phyloP scores from a whole-genome alignment of 1,284 basidiomycete genomes.

The Puccinia horiana region DNA sequence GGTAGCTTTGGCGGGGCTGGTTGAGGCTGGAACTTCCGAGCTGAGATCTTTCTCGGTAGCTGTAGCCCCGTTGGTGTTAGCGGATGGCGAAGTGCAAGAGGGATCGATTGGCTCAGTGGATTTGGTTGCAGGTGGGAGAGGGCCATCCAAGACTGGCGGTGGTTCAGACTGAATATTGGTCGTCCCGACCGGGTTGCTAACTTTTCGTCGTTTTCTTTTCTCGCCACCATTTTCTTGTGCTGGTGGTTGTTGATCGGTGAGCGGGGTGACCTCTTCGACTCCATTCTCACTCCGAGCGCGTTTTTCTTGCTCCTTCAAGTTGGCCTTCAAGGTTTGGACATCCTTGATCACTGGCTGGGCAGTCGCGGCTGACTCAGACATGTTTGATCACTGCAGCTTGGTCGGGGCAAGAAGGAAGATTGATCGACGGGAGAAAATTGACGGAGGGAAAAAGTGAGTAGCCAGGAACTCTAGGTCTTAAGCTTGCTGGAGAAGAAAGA shows the following conservation, averaged over 20 bases:
- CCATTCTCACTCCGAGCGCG: conserved; percentile 9
- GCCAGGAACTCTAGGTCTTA: no score
- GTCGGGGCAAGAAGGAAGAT: neutral
- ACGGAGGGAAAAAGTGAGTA: neutral
- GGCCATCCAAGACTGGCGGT: conserved; percentile 21
- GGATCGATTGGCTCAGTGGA: neutral
- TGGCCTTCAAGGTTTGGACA: conserved; percentile 33
- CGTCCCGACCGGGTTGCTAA: neutral
- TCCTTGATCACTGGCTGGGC: conserved; percentile 25
- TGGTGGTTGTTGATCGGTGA: neutral
- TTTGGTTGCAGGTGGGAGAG: neutral
- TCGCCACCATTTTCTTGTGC: neutral
- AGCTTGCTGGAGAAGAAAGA: no score
- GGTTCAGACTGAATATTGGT: neutral
- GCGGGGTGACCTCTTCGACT: neutral
- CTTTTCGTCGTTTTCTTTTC: conserved; percentile 13
- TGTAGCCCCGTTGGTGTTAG: neutral
- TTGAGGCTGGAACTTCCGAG: neutral
- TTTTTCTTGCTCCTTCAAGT: conserved; percentile 32
- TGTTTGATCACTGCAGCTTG: neutral
- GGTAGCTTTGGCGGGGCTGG: neutral
- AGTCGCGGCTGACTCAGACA: conserved; percentile 6
- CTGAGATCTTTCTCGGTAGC: neutral
- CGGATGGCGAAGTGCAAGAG: neutral
- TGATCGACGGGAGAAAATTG: neutral